A percentile compares a stretch with the other conserved stretches of the same genome.
These are phyloP conservation scores for Grigorovia transvaalensis DNA, from an alignment of 805 yeast species.

Conservation along the genomic window DNA sequence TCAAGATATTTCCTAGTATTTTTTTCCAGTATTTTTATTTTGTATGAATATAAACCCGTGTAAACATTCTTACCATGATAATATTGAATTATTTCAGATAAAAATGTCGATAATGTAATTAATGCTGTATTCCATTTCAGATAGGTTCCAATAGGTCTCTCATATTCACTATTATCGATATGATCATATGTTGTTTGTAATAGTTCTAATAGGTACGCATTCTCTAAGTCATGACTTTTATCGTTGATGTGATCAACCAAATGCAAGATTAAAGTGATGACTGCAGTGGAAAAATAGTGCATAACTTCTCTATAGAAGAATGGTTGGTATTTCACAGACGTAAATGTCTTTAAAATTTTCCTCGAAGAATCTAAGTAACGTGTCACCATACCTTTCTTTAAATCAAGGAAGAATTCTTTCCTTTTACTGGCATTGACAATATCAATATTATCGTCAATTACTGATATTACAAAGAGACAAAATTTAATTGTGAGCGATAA, in stretches of 20 bases:
- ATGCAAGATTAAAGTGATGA: slow-evolving; percentile 7
- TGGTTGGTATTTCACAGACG: slow-evolving; percentile 12
- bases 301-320: slow-evolving; percentile 11
- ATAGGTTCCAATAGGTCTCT: slow-evolving; percentile 10
- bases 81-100: slow-evolving; percentile 9
- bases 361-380: slow-evolving; percentile 6
- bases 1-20: background rate
- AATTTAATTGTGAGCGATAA: slow-evolving; percentile 5
- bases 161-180: slow-evolving; percentile 4
- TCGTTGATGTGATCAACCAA: slow-evolving; percentile 6
- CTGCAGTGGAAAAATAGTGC: slow-evolving; percentile 8
- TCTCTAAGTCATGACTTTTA: slow-evolving; percentile 2
- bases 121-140: slow-evolving; percentile 20
- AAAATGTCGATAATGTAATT: slow-evolving; percentile 14
- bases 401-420: background rate
- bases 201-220: slow-evolving; percentile 4
- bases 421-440: background rate
- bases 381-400: slow-evolving; percentile 1
- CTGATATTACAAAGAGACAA: slow-evolving; percentile 7
- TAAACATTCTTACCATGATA: slow-evolving; percentile 6
- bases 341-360: slow-evolving; percentile 13
- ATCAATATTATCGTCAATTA: slow-evolving; percentile 11
- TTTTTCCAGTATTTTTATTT: background rate
- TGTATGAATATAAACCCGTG: background rate
- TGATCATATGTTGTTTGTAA: slow-evolving; percentile 4